phyloP scores from a whole-genome alignment of 257 asterid species.

The Nicotiana paniculata region DNA sequence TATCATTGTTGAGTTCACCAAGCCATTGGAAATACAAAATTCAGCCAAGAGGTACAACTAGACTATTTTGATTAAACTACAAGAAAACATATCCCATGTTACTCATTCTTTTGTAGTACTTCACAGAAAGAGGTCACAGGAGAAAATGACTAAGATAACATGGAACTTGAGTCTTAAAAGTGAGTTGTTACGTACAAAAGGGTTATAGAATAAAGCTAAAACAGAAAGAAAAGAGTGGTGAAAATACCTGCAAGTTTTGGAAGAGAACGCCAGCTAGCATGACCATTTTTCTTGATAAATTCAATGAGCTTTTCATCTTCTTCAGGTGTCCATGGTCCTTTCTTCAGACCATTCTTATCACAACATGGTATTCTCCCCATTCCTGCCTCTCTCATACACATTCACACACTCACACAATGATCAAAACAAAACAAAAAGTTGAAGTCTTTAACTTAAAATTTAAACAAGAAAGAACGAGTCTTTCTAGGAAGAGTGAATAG shows the following conservation, averaged over 20 bases:
- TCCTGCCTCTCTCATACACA: neutral
- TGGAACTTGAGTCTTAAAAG: neutral
- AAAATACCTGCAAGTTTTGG: slow-evolving; percentile 77
- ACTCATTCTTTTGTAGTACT: neutral
- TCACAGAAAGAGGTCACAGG: no score
- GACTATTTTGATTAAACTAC: neutral
- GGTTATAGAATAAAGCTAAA: neutral
- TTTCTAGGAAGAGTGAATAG: neutral
- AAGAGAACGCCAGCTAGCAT: slow-evolving; percentile 91
- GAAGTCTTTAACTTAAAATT: neutral
- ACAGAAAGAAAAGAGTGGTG: neutral
- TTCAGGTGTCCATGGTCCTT: slow-evolving; percentile 93
- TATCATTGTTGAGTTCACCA: neutral
- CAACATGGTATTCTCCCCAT: slow-evolving; percentile 98
- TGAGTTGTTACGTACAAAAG: neutral
- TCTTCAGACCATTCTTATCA: slow-evolving; percentile 83
- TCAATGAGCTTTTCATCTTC: slow-evolving; percentile 75
- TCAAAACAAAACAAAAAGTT: slow-evolving; percentile 3
- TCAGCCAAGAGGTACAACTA: neutral
- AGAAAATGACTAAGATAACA: neutral
- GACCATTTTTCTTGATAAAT: slow-evolving; percentile 67
- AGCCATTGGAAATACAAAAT: neutral
- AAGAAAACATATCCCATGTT: neutral
- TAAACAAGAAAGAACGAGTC: neutral
- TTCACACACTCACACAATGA: slow-evolving; percentile 11